phyloP scores from a whole-genome alignment of 2,329 filamentous ascomycete genomes.

The Penicillium sp. region DNA sequence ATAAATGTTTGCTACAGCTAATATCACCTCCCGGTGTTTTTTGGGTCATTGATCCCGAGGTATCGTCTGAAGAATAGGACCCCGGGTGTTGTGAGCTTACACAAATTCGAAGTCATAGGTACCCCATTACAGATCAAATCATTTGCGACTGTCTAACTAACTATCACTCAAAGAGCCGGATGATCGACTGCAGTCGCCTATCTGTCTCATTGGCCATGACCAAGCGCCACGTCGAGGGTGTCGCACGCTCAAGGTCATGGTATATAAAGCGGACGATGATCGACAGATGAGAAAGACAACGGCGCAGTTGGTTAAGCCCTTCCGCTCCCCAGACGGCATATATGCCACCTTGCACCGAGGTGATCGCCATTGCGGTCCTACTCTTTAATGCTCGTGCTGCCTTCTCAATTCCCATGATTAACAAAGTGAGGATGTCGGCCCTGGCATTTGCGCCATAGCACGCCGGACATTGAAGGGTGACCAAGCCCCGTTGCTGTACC shows the following conservation, averaged over 20 bases:
- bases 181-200: conserved; percentile 28
- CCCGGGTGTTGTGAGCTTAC: background rate
- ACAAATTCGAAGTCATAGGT: background rate
- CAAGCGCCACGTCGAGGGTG: conserved; percentile 21
- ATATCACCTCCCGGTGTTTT: background rate
- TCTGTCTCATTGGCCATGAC: conserved; percentile 35
- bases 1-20: too few species aligned
- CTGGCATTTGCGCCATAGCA: conserved; percentile 25
- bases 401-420: conserved; percentile 32
- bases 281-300: conserved; percentile 29
- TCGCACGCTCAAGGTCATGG: conserved; percentile 5
- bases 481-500: conserved; percentile 28
- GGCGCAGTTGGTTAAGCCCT: conserved; percentile 22
- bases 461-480: conserved; percentile 28
- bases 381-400: conserved; percentile 27
- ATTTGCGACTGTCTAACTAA: conserved; percentile 5
- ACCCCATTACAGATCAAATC: background rate
- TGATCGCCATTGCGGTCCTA: conserved; percentile 16
- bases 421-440: conserved; percentile 29
- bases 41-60: background rate
- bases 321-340: conserved; percentile 16
- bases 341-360: conserved; percentile 19
- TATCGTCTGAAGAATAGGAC: background rate
- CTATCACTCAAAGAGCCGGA: conserved; percentile 30
- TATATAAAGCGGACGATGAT: conserved; percentile 28